Conservation (phyloP, 495 filamentous ascomycete species). For the Corynascus novoguineensis region DNA sequence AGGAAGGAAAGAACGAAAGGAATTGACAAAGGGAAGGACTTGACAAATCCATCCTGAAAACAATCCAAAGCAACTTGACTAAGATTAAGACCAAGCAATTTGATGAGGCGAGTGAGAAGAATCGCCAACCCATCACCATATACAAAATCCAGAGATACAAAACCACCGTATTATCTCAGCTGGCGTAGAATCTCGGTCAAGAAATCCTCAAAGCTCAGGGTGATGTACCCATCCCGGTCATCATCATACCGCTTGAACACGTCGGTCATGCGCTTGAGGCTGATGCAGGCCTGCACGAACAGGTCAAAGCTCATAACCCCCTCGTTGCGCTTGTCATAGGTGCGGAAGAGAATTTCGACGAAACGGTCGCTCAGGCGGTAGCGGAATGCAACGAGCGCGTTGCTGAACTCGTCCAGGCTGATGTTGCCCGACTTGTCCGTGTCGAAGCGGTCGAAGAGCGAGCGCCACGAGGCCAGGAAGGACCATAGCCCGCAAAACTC, state of each 20-base stretch:
- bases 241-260: constrained; percentile 99
- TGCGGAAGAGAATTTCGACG: constrained; percentile 69
- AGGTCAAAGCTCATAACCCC: constrained; percentile 88
- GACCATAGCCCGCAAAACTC: constrained; percentile 96
- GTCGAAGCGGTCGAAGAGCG: constrained; percentile 94
- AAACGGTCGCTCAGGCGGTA: constrained; percentile 83
- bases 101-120: not conserved
- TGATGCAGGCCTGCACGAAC: constrained; percentile 96
- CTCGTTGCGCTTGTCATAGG: constrained; percentile 54
- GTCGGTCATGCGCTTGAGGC: constrained; percentile 95
- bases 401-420: constrained; percentile 77
- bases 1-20: not conserved
- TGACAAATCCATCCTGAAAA: not conserved
- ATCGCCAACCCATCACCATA: not conserved
- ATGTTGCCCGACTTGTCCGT: constrained; percentile 82
- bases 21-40: not conserved
- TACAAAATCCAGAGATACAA: not conserved
- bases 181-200: constrained; percentile 57
- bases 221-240: constrained; percentile 89
- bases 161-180: constrained; percentile 31
- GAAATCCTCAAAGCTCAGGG: constrained; percentile 76
- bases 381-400: constrained; percentile 89
- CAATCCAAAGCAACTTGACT: not conserved
- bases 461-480: constrained; percentile 89
- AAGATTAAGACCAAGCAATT: not conserved